Conservation (phyloP, 305 asterid species). For the Solanum hybrid region DNA sequence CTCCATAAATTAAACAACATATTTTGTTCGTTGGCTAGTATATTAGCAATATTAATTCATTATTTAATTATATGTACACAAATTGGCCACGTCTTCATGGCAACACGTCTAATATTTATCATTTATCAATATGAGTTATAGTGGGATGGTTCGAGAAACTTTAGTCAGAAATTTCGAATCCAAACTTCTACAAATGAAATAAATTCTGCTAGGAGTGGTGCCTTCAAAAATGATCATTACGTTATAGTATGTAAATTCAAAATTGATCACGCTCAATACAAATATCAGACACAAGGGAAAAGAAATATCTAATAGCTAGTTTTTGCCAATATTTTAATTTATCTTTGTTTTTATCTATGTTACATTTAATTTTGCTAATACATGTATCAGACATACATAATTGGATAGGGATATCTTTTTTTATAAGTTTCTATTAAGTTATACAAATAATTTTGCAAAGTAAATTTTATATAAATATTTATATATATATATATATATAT, state of each 20-base stretch:
- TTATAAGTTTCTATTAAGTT: background rate
- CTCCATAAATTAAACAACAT: background rate
- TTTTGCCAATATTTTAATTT: background rate
- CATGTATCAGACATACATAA: background rate
- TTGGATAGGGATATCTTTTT: background rate
- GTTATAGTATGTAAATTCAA: background rate
- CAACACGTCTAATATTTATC: background rate
- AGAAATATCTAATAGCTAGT: background rate
- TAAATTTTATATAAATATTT: too few species aligned
- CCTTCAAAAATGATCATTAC: background rate
- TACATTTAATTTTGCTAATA: background rate
- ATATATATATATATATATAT: too few species aligned
- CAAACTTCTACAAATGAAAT: too few species aligned
- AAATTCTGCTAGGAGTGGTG: background rate
- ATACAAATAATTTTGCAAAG: background rate
- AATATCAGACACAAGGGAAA: background rate
- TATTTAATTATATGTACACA: background rate
- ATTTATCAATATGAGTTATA: background rate
- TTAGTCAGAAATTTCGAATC: too few species aligned
- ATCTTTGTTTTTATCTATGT: background rate
- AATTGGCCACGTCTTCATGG: background rate
- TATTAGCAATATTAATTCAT: background rate
- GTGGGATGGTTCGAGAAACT: rapidly evolving
- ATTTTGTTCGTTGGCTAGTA: background rate
- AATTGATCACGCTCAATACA: background rate